Evolutionary conservation across 1,284 basidiomycete genomes (phyloP), one percentile per base, ranked within the genome.

Genomic region (Rhodotorula mucilaginosa): DNA sequence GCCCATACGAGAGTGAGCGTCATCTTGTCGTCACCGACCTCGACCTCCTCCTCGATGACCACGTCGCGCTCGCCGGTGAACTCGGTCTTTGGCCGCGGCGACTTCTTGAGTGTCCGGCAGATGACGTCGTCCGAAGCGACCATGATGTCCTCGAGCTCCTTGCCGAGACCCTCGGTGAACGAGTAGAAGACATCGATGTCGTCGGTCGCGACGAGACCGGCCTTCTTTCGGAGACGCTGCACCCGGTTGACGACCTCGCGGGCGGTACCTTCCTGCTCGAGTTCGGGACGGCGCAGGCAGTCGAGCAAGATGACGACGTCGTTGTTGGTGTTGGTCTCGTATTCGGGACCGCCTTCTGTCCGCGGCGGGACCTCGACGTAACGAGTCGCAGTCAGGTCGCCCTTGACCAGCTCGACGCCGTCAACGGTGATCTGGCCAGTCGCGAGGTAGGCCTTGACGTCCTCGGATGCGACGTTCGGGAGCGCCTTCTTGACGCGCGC

Each of bases 171-270:
- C 31, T 68, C 61, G 19, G 64, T 63, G 80, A 97, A 92, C 71
- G 83, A 83, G 84, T 96, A 96, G 83, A 89, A 96, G 57, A 97
- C 88, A 69, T 93, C 87, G 58, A 98, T 89, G 80, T 97, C 93
- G 81, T 99, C 97, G 18, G 93, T 95, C 39, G 94, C 90, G 81
- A 94, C 92, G 76, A 99, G 84, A 3, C 94, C 93, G 2, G 93
- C 94, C 82, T 94, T 93, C 84, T 99, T 99, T 76, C 97, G 87
- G 76, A 98, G 84, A 80, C 94, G 93, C 84, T 99, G 97, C 62
- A 99, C 90, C 65, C 96, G 90, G 79, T 97, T 97, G 76, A 92
- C 90, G 74, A 98, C 82, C 81, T 97, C 93, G 63, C 97, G 87
- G 59, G 93, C 89, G 52, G 95, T 86, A 83, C 93, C 94, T 83